Evolutionary conservation across 2,329 filamentous ascomycete species (phyloP), one percentile per base, ranked within the genome.

Genomic region (Fusarium oxysporum): DNA sequence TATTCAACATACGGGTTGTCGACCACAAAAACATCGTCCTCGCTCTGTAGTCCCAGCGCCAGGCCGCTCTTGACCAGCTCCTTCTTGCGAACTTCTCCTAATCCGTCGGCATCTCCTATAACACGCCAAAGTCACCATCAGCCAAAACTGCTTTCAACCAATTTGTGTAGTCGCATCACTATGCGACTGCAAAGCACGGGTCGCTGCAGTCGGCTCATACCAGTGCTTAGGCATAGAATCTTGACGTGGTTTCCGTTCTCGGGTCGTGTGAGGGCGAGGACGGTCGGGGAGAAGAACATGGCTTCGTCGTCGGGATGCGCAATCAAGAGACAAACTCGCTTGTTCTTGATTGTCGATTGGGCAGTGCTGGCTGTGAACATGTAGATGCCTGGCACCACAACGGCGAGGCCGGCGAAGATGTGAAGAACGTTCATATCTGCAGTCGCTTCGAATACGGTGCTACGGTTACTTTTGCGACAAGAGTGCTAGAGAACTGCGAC

Each of bases 241-340:
- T 97, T 96, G 79, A 99, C 88, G 80, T 97, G 94, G 83, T 99
- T 98, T 8, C 93, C 93, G 25, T 92, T 87, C 66, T 91, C 90
- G 8, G 94, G 94, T 19, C 89, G 87, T 23, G 95, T 96, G 65
- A 99, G 88, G n/a, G 93, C 91, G 76, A 97, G 87, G 19, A 98
- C 87, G 1, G 94, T 93, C 0, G 96, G 96, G 71, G 95, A 91
- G 83, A 99, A 99, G 87, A 99, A 99, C 96, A 99, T 99, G 82
- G 96, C 96, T 85, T 99, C 96, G 79, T 99, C 96, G 83, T 99
- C 96, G 0, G 96, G 96, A 84, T 99, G 96, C 28, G 96, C 96
- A 78, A 99, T 98, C 62, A 99, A 87, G 60, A 99, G 89, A 80
- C 93, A 93, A 79, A 99, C 94, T 78, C 93, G 91, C 87, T 97